A percentile compares a stretch with the other conserved stretches of the same genome.
Evolutionary conservation across 129 eudicot genomes (phyloP).

Genomic region (Flaveria sonorensis): DNA sequence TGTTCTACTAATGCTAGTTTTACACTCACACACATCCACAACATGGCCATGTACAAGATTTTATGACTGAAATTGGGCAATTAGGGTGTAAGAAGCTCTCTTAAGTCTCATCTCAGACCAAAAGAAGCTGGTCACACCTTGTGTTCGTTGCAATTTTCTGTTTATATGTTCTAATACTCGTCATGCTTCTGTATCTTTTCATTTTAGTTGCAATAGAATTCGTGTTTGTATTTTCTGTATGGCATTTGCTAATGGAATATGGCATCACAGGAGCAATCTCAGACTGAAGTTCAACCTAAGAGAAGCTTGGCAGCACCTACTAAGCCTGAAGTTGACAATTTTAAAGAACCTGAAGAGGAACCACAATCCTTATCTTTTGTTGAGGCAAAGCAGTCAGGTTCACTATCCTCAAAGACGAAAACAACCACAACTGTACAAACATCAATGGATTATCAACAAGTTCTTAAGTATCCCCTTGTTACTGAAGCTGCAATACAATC

Average conservation of each 20-base stretch:
- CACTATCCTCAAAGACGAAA: slow-evolving; percentile 24
- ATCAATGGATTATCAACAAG: slow-evolving; percentile 43
- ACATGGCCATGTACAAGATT: too few species aligned
- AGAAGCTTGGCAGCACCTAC: slow-evolving; percentile 21
- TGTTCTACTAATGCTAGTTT: too few species aligned
- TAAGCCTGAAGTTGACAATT: slow-evolving; percentile 23
- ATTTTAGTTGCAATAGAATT: not conserved
- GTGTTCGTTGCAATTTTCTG: not conserved
- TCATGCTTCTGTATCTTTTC: not conserved
- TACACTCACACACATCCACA: too few species aligned
- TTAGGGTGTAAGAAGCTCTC: too few species aligned
- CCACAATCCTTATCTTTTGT: slow-evolving; percentile 27
- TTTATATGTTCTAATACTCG: not conserved
- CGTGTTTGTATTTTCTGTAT: not conserved
- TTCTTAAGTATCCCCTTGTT: slow-evolving; percentile 54
- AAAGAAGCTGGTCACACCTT: too few species aligned
- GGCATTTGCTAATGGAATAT: not conserved
- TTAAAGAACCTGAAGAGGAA: slow-evolving; percentile 35
- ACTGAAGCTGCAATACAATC: slow-evolving; percentile 59
- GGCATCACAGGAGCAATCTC: slow-evolving; percentile 16
- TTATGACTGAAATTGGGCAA: too few species aligned
- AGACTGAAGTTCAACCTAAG: slow-evolving; percentile 27
- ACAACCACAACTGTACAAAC: slow-evolving; percentile 21
- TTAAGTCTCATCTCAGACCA: too few species aligned
- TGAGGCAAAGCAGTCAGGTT: slow-evolving; percentile 14